phyloP scores from a whole-genome alignment of 2,329 filamentous ascomycete species.

The Aspergillus transmontanensis region DNA sequence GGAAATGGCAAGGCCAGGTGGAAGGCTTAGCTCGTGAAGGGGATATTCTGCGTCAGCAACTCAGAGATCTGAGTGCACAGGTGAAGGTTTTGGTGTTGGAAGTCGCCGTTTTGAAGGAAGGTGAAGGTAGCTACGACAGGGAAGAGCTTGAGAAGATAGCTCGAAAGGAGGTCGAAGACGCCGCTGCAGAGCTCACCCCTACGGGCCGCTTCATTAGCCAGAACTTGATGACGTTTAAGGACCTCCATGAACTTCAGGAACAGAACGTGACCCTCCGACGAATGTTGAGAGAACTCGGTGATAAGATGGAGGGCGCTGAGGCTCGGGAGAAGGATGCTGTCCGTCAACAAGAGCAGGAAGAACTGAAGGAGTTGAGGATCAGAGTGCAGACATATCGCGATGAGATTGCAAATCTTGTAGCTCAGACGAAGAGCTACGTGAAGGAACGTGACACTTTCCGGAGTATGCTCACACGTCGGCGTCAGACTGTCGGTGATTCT shows the following conservation, averaged over 20 bases:
- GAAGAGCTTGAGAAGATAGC: slow-evolving; percentile 76
- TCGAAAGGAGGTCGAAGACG: slow-evolving; percentile 72
- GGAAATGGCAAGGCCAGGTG: slow-evolving; percentile 76
- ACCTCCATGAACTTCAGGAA: slow-evolving; percentile 78
- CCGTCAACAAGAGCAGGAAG: slow-evolving; percentile 61
- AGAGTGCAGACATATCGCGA: slow-evolving; percentile 79
- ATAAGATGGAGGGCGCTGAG: slow-evolving; percentile 89
- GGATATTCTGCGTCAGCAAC: slow-evolving; percentile 79
- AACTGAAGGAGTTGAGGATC: slow-evolving; percentile 72
- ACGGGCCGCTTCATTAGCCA: slow-evolving; percentile 88
- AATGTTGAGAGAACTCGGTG: slow-evolving; percentile 80
- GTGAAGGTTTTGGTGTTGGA: slow-evolving; percentile 90
- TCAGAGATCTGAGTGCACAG: slow-evolving; percentile 87
- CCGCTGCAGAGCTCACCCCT: slow-evolving; percentile 73
- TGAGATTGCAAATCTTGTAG: slow-evolving; percentile 78
- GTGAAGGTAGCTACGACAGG: slow-evolving; percentile 75
- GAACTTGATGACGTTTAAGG: slow-evolving; percentile 85
- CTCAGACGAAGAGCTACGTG: slow-evolving; percentile 88
- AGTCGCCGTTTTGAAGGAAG: slow-evolving; percentile 72
- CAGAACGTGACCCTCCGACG: slow-evolving; percentile 85
- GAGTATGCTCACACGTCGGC: slow-evolving; percentile 81
- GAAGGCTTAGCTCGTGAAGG: slow-evolving; percentile 65
- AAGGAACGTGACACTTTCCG: slow-evolving; percentile 98
- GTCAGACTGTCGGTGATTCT: slow-evolving; percentile 61
- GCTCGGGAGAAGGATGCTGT: slow-evolving; percentile 64